Evolutionary conservation across 345 rosid species (phyloP), one percentile per base, ranked within the genome.

Genomic region (Eutrema japonicum): DNA sequence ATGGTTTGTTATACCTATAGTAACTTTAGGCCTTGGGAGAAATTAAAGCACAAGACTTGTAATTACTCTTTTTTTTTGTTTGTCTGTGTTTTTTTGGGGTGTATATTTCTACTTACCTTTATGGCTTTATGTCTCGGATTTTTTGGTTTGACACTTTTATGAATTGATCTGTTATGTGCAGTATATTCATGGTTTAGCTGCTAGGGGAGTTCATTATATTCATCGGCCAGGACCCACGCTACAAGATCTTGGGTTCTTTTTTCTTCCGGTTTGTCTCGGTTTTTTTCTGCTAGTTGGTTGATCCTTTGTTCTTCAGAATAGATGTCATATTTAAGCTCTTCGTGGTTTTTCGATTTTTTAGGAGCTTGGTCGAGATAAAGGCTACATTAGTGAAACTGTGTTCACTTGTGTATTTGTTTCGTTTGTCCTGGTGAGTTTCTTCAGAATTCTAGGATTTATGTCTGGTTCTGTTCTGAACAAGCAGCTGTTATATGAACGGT

Each of bases 281-380:
- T 11, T 5, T 0, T 52, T 41, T 71, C 13, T 33, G 36, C 60
- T 73, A 12, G 1, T 63, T 55, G 36, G 29, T 40, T 77, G 33
- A 14, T 42, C 41, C 37, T 3, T 69, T 55, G 9, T 13, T 55
- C 52, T 29, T 47, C 10, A 4, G 63, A 63, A 22, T 16, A 53
- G 6, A 45, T 29, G 3, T 56, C 62, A 63, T 64, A 26, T 67
- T 29, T 10, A 66, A 56, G 57, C 61, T 60, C 35, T 56, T 45
- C 5, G 59, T 68, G n/a, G 4, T 60, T 38, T 57, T 54, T 71
- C 3, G 3, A 3, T 0, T 27, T 4, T 13, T 55, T 56, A 95
- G 99, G 99, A 92, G 85, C 92, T 95, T 51, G 99, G 99, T 65
- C 89, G 82, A 83, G 94, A 90, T 51, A 92, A 83, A 82, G 89